A percentile compares a stretch with the other conserved stretches of the same genome.
Conservation (phyloP, 495 filamentous ascomycete species). For the Neohortaea acidophila region DNA sequence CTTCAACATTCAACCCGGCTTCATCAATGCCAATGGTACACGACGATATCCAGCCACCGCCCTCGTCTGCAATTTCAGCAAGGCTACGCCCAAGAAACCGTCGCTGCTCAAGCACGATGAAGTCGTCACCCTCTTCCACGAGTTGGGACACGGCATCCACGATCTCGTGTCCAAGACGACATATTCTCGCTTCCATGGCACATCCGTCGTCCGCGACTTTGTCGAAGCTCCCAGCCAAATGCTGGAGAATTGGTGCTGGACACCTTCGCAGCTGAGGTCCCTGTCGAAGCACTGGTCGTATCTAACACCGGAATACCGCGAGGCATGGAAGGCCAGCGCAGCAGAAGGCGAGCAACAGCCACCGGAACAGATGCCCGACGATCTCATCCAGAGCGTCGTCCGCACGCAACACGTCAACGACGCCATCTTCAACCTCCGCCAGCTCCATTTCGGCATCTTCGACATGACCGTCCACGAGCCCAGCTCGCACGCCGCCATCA, state of each 20-base stretch:
- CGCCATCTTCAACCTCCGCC: conserved; percentile 50
- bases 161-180: conserved; percentile 49
- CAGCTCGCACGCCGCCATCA: conserved; percentile 22
- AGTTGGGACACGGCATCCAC: conserved; percentile 62
- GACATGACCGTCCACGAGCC: conserved; percentile 35
- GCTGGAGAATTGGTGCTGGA: conserved; percentile 71
- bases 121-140: conserved; percentile 58
- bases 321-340: conserved; percentile 38
- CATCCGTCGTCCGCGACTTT: conserved; percentile 56
- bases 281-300: conserved; percentile 51
- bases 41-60: conserved; percentile 54
- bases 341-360: conserved; percentile 30
- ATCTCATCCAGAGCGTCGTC: conserved; percentile 44
- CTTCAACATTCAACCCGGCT: conserved; percentile 34
- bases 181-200: conserved; percentile 60
- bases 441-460: conserved; percentile 58
- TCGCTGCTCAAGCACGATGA: conserved; percentile 57
- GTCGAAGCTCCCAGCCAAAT: conserved; percentile 60
- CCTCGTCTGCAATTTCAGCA: conserved; percentile 57
- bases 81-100: conserved; percentile 54
- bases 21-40: conserved; percentile 16
- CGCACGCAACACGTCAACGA: conserved; percentile 57
- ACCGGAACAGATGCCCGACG: conserved; percentile 42
- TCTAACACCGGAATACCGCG: conserved; percentile 43
- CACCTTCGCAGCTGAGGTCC: conserved; percentile 48